A percentile compares a stretch with the other conserved stretches of the same genome.
Evolutionary conservation across 768 basidiomycete species (phyloP).

Genomic region (Lactarius pseudohatsudake): DNA sequence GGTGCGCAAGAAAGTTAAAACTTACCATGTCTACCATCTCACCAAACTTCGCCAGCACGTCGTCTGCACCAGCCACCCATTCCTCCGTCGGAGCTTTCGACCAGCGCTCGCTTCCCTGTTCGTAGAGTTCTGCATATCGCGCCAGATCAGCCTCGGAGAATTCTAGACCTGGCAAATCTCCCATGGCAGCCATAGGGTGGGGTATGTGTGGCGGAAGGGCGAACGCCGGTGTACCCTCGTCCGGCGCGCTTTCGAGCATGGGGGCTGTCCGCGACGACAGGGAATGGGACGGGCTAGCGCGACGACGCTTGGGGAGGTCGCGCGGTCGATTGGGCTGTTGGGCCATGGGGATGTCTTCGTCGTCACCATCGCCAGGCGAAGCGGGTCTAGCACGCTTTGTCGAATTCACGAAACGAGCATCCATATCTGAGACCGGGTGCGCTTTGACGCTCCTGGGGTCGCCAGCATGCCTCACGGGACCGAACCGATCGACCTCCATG

Average conservation of each 20-base stretch:
- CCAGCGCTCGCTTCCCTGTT: constrained; percentile 48
- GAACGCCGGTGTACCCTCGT: background rate
- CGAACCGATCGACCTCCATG: constrained; percentile 8
- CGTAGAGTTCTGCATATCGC: constrained; percentile 45
- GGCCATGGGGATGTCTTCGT: background rate
- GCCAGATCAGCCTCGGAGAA: constrained; percentile 41
- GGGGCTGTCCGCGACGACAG: background rate
- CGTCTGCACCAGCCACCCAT: constrained; percentile 56
- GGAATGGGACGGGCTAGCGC: background rate
- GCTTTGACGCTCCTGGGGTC: background rate
- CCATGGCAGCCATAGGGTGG: constrained; percentile 10
- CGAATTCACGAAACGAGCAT: constrained; percentile 1
- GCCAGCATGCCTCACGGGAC: background rate
- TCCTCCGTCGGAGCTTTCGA: constrained; percentile 50
- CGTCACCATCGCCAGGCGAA: background rate
- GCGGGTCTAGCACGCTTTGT: constrained; percentile 15
- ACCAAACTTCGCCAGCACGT: constrained; percentile 43
- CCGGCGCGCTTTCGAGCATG: background rate
- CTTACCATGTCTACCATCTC: constrained; percentile 53
- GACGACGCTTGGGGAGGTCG: constrained; percentile 10
- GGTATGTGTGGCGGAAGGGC: constrained; percentile 9
- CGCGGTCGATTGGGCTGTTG: background rate
- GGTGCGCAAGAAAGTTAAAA: constrained; percentile 17
- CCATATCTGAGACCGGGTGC: background rate
- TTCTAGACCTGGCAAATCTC: constrained; percentile 21